Evolutionary conservation across 805 yeast species (phyloP).

Genomic region (Wickerhamiella azymoides): DNA sequence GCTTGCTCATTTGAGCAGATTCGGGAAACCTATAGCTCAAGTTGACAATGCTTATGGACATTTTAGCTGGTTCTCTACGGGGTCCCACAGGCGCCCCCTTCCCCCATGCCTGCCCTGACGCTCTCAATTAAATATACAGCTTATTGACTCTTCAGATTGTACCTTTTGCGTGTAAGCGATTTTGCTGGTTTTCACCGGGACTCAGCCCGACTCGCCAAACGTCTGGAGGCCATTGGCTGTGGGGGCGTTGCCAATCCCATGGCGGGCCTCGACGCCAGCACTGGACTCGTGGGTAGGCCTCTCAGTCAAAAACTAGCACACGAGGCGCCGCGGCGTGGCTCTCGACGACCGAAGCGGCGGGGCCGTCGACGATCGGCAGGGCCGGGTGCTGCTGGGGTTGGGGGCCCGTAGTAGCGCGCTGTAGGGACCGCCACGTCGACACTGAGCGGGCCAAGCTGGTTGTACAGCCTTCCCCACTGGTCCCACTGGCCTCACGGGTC

Average conservation of each 20-base stretch:
- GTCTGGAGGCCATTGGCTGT: constrained; percentile 8
- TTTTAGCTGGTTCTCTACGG: no score
- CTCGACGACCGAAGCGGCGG: constrained; percentile 79
- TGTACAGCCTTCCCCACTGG: no score
- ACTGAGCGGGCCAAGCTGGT: constrained; percentile 17
- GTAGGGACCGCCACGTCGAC: constrained; percentile 10
- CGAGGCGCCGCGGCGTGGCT: constrained; percentile 53
- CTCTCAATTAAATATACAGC: no score
- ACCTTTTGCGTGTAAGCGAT: constrained; percentile 6
- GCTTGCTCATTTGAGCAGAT: no score
- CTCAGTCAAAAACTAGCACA: constrained; percentile 75
- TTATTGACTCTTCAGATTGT: not conserved
- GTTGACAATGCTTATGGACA: no score
- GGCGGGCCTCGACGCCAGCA: constrained; percentile 52
- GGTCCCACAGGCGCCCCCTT: no score
- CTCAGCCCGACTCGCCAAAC: constrained; percentile 13
- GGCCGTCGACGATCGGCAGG: constrained; percentile 20
- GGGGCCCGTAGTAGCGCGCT: constrained; percentile 9
- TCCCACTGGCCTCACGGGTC: no score
- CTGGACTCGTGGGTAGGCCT: constrained; percentile 58
- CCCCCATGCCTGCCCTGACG: no score
- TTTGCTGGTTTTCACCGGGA: constrained; percentile 12
- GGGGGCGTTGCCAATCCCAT: constrained; percentile 12
- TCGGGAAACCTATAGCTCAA: no score
- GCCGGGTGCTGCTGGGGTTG: constrained; percentile 20